Evolutionary conservation across 2,329 filamentous ascomycete species (phyloP).

Genomic region (Xylaria sp.): DNA sequence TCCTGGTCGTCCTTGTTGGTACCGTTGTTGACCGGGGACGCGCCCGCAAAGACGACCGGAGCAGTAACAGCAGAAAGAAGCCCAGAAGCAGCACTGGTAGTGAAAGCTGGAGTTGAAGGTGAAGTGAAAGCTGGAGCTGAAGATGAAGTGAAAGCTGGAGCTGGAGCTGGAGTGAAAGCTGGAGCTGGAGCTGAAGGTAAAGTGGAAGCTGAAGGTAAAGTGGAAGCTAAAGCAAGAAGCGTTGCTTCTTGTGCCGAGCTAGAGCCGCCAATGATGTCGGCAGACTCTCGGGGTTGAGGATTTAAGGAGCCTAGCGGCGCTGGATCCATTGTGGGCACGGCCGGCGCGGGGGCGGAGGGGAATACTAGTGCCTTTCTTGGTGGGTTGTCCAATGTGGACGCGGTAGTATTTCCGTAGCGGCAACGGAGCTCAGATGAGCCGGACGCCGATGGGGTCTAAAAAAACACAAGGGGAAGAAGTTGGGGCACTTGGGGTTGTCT

Average conservation of each 20-base stretch:
- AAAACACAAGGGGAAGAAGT: not conserved
- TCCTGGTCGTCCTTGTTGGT: constrained; percentile 4
- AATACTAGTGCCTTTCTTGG: constrained; percentile 4
- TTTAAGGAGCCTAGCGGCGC: constrained; percentile 29
- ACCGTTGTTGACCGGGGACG: not conserved
- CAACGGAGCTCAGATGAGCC: constrained; percentile 15
- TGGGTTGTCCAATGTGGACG: not conserved
- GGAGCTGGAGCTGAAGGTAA: not conserved
- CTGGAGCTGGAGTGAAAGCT: not conserved
- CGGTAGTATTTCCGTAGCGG: not conserved
- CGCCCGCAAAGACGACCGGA: not conserved
- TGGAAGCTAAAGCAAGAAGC: not conserved
- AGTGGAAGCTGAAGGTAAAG: not conserved
- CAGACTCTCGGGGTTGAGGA: constrained; percentile 28
- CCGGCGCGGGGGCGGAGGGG: constrained; percentile 2
- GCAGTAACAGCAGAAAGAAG: not conserved
- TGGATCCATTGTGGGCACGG: constrained; percentile 25
- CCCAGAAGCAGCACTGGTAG: not conserved
- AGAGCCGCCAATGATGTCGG: constrained; percentile 21
- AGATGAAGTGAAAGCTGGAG: too few relatives aligned
- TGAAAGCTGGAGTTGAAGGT: not conserved
- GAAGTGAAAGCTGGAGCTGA: not conserved
- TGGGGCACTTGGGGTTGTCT: too few relatives aligned
- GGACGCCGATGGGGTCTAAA: constrained; percentile 15
- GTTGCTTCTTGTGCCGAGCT: not conserved